These are phyloP conservation scores for Groenewaldozyma tartarivorans DNA, from an alignment of 805 yeast species.

Conservation along the genomic window DNA sequence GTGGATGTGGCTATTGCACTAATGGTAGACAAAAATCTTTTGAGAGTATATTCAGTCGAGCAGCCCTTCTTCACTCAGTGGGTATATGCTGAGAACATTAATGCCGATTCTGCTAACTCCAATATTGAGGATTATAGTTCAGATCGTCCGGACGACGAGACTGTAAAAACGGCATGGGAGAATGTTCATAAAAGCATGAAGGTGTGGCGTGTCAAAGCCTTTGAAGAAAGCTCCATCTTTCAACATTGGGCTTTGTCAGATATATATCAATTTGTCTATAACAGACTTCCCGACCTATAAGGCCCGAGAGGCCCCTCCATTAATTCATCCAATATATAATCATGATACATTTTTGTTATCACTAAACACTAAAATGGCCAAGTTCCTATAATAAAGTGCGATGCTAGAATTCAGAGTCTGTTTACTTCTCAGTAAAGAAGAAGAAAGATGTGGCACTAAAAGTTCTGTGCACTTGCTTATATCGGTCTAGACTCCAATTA, in stretches of 20 bases:
- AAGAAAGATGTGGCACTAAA: no score
- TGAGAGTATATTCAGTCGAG: conserved; percentile 5
- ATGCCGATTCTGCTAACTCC: conserved; percentile 6
- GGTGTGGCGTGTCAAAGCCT: conserved; percentile 8
- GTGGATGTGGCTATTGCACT: conserved; percentile 8
- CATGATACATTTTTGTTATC: no score
- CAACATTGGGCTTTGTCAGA: conserved; percentile 1
- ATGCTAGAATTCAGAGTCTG: no score
- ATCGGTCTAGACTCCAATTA: no score
- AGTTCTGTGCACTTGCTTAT: no score
- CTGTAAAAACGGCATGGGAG: conserved; percentile 5
- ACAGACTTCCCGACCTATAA: no score
- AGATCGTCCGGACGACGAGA: background rate
- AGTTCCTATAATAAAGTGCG: no score
- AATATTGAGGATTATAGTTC: conserved; percentile 6
- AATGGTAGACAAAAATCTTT: conserved; percentile 1
- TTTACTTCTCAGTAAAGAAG: no score
- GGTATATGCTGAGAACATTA: conserved; percentile 8
- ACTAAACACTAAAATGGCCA: no score
- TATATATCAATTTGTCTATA: no score
- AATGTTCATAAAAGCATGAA: conserved; percentile 6
- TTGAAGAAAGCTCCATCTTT: conserved; percentile 1
- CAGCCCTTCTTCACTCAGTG: conserved; percentile 11
- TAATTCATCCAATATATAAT: no score
- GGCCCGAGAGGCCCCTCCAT: no score